Conservation (phyloP, 768 basidiomycete species). For the Pisolithus marmoratus region DNA sequence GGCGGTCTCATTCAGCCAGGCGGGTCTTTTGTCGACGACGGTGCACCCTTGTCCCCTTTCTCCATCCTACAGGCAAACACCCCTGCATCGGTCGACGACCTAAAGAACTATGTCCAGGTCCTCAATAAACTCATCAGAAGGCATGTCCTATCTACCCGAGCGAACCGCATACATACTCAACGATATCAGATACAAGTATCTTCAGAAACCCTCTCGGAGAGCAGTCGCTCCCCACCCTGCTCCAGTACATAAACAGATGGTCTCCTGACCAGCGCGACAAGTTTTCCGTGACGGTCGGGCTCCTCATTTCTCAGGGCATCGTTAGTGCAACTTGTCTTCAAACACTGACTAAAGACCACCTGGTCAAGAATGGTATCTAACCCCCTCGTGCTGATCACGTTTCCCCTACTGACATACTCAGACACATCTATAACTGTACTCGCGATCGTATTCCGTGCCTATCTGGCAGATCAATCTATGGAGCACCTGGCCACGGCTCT, state of each 20-base stretch:
- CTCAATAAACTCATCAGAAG: conserved; percentile 94
- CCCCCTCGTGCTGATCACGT: not conserved
- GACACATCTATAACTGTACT: conserved; percentile 75
- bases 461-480: conserved; percentile 77
- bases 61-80: conserved; percentile 78
- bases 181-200: conserved; percentile 86
- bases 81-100: conserved; percentile 73
- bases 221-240: conserved; percentile 69
- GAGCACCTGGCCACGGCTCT: conserved; percentile 83
- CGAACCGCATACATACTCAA: conserved; percentile 2
- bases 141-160: conserved; percentile 35
- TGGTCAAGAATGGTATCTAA: conserved; percentile 81
- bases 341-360: conserved; percentile 86
- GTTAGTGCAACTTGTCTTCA: conserved; percentile 72
- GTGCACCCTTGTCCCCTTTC: conserved; percentile 81
- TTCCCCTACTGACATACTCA: conserved; percentile 25
- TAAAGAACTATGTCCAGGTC: conserved; percentile 92
- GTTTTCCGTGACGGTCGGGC: conserved; percentile 73
- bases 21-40: conserved; percentile 85
- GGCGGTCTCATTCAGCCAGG: conserved; percentile 97
- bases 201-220: conserved; percentile 95
- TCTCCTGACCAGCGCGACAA: conserved; percentile 70
- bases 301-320: conserved; percentile 81
- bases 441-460: conserved; percentile 75
- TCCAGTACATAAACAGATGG: conserved; percentile 92